Conservation (phyloP, 768 basidiomycete genomes). For the Russula compacta region DNA sequence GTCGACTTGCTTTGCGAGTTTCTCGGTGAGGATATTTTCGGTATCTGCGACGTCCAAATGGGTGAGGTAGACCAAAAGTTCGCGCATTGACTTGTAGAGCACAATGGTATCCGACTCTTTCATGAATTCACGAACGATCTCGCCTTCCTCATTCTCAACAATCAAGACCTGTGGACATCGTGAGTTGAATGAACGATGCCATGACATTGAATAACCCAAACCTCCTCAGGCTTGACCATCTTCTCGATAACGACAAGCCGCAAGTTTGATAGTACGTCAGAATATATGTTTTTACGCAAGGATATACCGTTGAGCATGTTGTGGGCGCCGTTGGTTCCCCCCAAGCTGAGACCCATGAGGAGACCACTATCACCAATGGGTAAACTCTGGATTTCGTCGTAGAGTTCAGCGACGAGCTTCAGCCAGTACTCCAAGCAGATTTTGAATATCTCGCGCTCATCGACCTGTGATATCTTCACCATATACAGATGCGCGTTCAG, state of each 20-base stretch:
- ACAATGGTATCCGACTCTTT: constrained; percentile 98
- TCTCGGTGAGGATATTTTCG: constrained; percentile 95
- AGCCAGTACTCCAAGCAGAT: constrained; percentile 98
- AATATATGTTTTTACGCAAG: constrained; percentile 88
- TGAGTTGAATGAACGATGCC: constrained; percentile 8
- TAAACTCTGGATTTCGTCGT: constrained; percentile 91
- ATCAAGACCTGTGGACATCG: constrained; percentile 68
- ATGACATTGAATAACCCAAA: constrained; percentile 27
- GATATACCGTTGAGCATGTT: constrained; percentile 71
- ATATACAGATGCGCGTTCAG: constrained; percentile 97
- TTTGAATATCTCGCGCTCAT: constrained; percentile 98
- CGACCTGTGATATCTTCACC: constrained; percentile 96
- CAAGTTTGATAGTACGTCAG: constrained; percentile 89
- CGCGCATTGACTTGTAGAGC: constrained; percentile 97
- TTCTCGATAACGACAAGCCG: constrained; percentile 94
- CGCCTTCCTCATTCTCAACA: constrained; percentile 98
- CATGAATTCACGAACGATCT: constrained; percentile 99
- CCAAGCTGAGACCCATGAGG: constrained; percentile 84
- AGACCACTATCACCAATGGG: constrained; percentile 81
- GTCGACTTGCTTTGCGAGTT: constrained; percentile 94
- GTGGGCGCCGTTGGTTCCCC: constrained; percentile 50
- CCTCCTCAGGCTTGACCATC: constrained; percentile 99
- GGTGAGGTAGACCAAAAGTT: constrained; percentile 93
- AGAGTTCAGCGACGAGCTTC: constrained; percentile 91
- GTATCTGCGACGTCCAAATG: constrained; percentile 95